Evolutionary conservation across 108 stramenopile species (phyloP), one percentile per base, ranked within the genome.

Genomic region (Skeletonema grethae): DNA sequence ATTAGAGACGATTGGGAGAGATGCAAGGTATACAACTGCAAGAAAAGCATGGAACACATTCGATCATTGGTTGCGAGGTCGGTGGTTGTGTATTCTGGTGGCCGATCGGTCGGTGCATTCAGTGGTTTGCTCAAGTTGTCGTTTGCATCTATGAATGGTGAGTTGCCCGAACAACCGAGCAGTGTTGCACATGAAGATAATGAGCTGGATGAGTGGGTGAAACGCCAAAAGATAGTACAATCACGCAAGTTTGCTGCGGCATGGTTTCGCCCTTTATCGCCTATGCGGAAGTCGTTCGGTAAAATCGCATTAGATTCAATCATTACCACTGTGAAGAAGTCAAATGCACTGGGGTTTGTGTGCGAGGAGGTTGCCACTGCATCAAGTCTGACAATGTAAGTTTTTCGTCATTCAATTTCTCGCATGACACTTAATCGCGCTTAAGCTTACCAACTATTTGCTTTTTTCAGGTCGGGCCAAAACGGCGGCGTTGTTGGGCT

Each of bases 1-100:
- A 82, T 90, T 0, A 61, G 79, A 63, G 94, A 95, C 70, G 94
- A 95, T 63, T 95, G 94, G 94, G 94, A 95, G 57, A 66, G 88
- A 41, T 84, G 86, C 36, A 76, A 82, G 38, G 82, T 93, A 11
- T 53, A 67, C 56, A 78, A 81, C 25, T 91, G 91, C 68, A 67
- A 84, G 15, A 70, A 77, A 20, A 90, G 89, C 68, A 92, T 88
- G 83, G 69, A 85, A 5, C 89, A 91, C 63, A 84, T 93, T 59
- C 82, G 85, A 62, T 82, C 80, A 28, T 71, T 93, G 55, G 69
- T 95, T 68, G 85, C 87, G 8, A 60, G 91, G 30, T 86, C 85
- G 9, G 69, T 85, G 28, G 86, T 95, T n/a, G 88, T 95, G 7
- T 85, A 92, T 55, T 53, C 58, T 46, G 67, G 77, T 1, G 56